Conservation (phyloP, 805 yeast genomes). For the Millerozyma acaciae region DNA sequence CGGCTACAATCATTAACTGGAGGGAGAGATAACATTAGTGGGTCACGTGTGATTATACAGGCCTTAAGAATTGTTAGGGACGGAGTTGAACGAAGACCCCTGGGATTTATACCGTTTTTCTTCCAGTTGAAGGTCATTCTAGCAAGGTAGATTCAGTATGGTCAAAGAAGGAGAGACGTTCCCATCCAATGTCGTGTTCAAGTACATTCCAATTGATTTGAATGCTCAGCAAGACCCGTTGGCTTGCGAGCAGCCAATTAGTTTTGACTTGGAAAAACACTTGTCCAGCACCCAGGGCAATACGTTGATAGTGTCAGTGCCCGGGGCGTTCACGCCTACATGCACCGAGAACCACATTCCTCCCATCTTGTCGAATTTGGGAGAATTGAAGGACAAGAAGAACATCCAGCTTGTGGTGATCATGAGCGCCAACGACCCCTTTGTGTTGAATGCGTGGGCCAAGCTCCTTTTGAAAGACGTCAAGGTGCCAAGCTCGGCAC, state of each 20-base stretch:
- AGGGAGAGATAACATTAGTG: no score
- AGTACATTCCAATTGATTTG: slow-evolving; percentile 36
- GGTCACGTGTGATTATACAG: no score
- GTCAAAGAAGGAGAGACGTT: slow-evolving; percentile 28
- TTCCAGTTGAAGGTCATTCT: no score
- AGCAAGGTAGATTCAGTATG: no score
- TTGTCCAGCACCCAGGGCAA: slow-evolving; percentile 21
- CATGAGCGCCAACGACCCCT: slow-evolving; percentile 41
- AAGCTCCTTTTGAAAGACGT: slow-evolving; percentile 32
- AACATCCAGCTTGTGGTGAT: slow-evolving; percentile 30
- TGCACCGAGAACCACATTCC: slow-evolving; percentile 45
- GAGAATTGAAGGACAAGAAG: slow-evolving; percentile 23
- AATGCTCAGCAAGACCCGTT: slow-evolving; percentile 25
- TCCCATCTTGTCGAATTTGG: slow-evolving; percentile 28
- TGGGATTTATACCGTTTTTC: no score
- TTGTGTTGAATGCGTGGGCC: slow-evolving; percentile 43
- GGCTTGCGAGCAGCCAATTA: slow-evolving; percentile 33
- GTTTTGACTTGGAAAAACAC: slow-evolving; percentile 31
- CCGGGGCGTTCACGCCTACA: slow-evolving; percentile 78
- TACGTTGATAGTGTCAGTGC: slow-evolving; percentile 36
- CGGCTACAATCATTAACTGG: no score
- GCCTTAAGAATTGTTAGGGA: no score
- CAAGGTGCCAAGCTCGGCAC: slow-evolving; percentile 14
- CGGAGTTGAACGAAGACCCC: no score
- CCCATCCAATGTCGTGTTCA: slow-evolving; percentile 32